Evolutionary conservation across 2,329 filamentous ascomycete genomes (phyloP).

Genomic region (Fusarium verticillioides): DNA sequence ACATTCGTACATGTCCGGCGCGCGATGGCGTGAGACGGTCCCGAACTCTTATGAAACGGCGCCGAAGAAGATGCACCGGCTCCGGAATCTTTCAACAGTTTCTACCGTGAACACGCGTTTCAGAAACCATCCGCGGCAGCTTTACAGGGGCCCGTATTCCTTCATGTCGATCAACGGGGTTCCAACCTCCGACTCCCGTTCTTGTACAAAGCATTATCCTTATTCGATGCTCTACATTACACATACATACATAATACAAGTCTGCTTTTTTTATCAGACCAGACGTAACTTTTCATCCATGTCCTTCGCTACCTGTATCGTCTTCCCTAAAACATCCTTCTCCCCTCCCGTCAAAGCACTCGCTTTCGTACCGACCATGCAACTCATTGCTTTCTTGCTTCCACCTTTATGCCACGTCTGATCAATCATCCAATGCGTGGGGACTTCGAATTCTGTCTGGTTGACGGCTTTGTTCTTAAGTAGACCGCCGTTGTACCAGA

Average conservation of each 20-base stretch:
- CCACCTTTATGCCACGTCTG: slow-evolving; percentile 51
- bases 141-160: neutral
- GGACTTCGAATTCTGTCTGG: slow-evolving; percentile 48
- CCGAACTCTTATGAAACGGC: neutral
- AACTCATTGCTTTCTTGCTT: slow-evolving; percentile 51
- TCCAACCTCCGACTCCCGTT: neutral
- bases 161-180: neutral
- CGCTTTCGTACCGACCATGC: slow-evolving; percentile 47
- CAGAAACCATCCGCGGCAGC: neutral
- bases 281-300: slow-evolving; percentile 18
- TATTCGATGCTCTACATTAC: neutral
- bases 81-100: neutral
- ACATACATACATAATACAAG: neutral
- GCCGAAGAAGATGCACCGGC: neutral
- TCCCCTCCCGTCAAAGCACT: slow-evolving; percentile 7
- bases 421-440: slow-evolving; percentile 55
- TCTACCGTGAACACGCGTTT: neutral
- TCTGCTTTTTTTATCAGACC: neutral
- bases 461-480: slow-evolving; percentile 53
- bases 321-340: neutral
- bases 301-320: slow-evolving; percentile 23
- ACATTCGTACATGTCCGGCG: slow-evolving; percentile 24
- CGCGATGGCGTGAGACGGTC: neutral
- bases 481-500: slow-evolving; percentile 58
- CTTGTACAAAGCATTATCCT: neutral